Evolutionary conservation across 2,329 filamentous ascomycete genomes (phyloP).

Genomic region (Canariomyces notabilis): DNA sequence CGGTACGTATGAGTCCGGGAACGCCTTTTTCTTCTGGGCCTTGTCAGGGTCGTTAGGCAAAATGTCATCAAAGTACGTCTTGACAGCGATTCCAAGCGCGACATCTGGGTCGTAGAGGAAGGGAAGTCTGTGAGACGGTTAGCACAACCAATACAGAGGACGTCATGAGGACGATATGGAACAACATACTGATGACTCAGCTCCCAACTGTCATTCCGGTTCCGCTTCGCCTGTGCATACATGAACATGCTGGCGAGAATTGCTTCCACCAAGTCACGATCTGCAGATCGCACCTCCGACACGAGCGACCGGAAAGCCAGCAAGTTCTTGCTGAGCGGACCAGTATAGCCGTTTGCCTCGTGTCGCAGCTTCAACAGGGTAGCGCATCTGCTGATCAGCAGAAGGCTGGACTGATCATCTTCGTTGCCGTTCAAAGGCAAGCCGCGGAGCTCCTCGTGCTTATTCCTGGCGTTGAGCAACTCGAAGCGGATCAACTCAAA

Average conservation of each 20-base stretch:
- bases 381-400: conserved; percentile 81
- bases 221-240: conserved; percentile 69
- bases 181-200: conserved; percentile 68
- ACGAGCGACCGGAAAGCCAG: conserved; percentile 82
- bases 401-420: conserved; percentile 70
- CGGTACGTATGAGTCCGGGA: conserved; percentile 52
- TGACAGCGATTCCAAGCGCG: conserved; percentile 71
- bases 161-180: no score
- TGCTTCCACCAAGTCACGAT: conserved; percentile 81
- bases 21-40: conserved; percentile 41
- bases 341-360: conserved; percentile 83
- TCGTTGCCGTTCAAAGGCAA: conserved; percentile 54
- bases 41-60: conserved; percentile 51
- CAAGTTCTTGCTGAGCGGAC: conserved; percentile 84
- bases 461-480: conserved; percentile 66
- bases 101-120: conserved; percentile 56
- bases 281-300: conserved; percentile 68
- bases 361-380: conserved; percentile 79
- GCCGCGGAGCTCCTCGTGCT: conserved; percentile 50
- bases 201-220: conserved; percentile 59
- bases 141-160: no score
- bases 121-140: conserved; percentile 21
- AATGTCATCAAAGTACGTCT: conserved; percentile 61
- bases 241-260: conserved; percentile 76
- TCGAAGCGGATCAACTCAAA: conserved; percentile 80